Conservation (phyloP, 2,329 filamentous ascomycete species). For the Talaromyces atroroseus region DNA sequence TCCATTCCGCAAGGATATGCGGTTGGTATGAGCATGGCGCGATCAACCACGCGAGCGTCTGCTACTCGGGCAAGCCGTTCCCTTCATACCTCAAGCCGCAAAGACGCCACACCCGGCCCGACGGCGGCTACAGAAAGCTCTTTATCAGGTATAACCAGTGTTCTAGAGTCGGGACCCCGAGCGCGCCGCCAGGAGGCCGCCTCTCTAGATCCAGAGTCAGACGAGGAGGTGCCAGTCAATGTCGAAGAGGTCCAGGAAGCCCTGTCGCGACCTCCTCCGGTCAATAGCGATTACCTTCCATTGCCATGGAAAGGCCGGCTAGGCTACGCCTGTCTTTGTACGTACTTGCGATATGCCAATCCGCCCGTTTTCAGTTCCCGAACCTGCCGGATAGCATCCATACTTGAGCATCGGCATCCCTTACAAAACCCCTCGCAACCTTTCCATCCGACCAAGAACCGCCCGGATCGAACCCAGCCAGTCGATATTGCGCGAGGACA, state of each 20-base stretch:
- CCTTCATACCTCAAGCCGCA: slow-evolving; percentile 10
- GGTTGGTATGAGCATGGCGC: slow-evolving; percentile 8
- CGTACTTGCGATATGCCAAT: slow-evolving; percentile 75
- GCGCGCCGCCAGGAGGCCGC: slow-evolving; percentile 18
- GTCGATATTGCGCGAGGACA: slow-evolving; percentile 63
- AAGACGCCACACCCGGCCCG: background rate
- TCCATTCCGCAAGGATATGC: background rate
- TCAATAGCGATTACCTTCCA: slow-evolving; percentile 78
- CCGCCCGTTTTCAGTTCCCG: slow-evolving; percentile 85
- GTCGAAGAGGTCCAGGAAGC: slow-evolving; percentile 56
- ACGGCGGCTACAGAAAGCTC: slow-evolving; percentile 14
- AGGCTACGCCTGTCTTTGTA: slow-evolving; percentile 90
- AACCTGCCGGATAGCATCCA: slow-evolving; percentile 85
- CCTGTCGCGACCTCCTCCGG: slow-evolving; percentile 61
- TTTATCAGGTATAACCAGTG: slow-evolving; percentile 24
- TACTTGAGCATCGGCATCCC: slow-evolving; percentile 81
- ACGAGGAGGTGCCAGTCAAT: slow-evolving; percentile 47
- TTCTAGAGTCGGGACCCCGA: slow-evolving; percentile 19
- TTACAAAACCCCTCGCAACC: slow-evolving; percentile 69
- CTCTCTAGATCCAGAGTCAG: slow-evolving; percentile 49
- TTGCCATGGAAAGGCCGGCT: slow-evolving; percentile 85
- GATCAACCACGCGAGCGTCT: slow-evolving; percentile 9
- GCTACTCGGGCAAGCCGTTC: slow-evolving; percentile 8
- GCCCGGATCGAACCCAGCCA: slow-evolving; percentile 68
- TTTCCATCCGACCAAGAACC: slow-evolving; percentile 77